Evolutionary conservation across 768 basidiomycete genomes (phyloP).

Genomic region (Atractiella rhizophila): DNA sequence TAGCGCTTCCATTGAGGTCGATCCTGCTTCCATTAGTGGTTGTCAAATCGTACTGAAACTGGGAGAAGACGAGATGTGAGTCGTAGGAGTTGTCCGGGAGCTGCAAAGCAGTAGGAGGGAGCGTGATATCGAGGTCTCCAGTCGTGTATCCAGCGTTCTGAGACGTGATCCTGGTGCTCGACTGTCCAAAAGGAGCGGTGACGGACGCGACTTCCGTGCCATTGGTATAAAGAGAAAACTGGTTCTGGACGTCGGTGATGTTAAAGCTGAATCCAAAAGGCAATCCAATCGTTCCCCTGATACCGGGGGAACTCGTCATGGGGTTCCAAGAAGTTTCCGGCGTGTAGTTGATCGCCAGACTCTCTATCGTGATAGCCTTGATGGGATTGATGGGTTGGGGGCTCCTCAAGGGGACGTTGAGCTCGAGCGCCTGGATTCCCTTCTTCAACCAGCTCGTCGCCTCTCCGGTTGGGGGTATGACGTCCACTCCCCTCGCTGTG

Average conservation of each 20-base stretch:
- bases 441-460: constrained; percentile 40
- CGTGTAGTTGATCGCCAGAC: constrained; percentile 34
- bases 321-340: constrained; percentile 34
- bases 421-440: constrained; percentile 33
- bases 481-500: constrained; percentile 35
- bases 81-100: constrained; percentile 20
- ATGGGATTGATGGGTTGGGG: constrained; percentile 36
- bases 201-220: constrained; percentile 33
- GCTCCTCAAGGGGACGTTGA: constrained; percentile 36
- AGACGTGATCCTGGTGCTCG: constrained; percentile 31
- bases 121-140: constrained; percentile 41
- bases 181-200: constrained; percentile 34
- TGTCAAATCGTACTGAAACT: constrained; percentile 9
- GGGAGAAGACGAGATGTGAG: constrained; percentile 7
- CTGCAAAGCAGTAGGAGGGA: constrained; percentile 31
- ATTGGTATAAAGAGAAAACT: constrained; percentile 36
- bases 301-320: constrained; percentile 31
- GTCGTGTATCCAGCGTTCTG: constrained; percentile 32
- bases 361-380: constrained; percentile 36
- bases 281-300: constrained; percentile 36
- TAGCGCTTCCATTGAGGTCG: constrained; percentile 4
- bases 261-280: constrained; percentile 39
- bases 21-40: constrained; percentile 7
- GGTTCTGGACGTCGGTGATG: constrained; percentile 32
- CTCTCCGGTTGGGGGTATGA: constrained; percentile 33